Base-by-base conservation (phyloP, 176 grass and related monocot species). In the Microstegium vimineum region DNA sequence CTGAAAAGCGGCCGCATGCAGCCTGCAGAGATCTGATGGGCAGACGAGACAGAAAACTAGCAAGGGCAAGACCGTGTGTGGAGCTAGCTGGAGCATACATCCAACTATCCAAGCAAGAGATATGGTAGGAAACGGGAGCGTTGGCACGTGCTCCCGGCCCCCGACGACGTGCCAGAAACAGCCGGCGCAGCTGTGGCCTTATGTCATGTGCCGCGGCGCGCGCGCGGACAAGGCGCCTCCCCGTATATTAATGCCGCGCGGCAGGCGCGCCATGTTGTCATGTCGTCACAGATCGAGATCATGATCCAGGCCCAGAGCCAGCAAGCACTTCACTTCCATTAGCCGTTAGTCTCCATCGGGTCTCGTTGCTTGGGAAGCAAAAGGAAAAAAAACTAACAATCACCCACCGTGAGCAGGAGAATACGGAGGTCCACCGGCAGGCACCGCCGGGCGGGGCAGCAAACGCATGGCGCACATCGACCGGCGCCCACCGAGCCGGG, bases 211-310 rank as follows among this genome's bases (percentile, higher is more conserved):
- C 67, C 22, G 30, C 37, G 66, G 10, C 31, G 75, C 83, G 54
- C 31, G 40, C 74, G 59, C 75, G 46, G 81, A 74, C 81, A 84
- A 75, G 60, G 35, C 28, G n/a, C 57, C n/a, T 32, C 56, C 73
- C n/a, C n/a, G 14, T 69, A 82, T 77, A 61, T 71, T 86, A 81
- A 72, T 77, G 71, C 83, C 65, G 52, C 43, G 70, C 28, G 8
- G 71, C 85, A 81, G 71, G 36, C 70, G 74, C 15, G 57, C 68
- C 86, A 79, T 79, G 81, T 88, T 57, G 6, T 13, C 33, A 45
- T 38, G 38, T 26, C 37, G 12, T 28, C 60, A 62, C 6, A 5
- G 78, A 82, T 90, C 83, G 56, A 56, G 73, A 63, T 74, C 81
- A 10, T 49, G 43, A 20, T 23, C 31, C 27, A 22, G 9, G 6